These are phyloP conservation scores for Phialocephala sp. DNA, from an alignment of 2,329 filamentous ascomycete species.

Conservation along the genomic window DNA sequence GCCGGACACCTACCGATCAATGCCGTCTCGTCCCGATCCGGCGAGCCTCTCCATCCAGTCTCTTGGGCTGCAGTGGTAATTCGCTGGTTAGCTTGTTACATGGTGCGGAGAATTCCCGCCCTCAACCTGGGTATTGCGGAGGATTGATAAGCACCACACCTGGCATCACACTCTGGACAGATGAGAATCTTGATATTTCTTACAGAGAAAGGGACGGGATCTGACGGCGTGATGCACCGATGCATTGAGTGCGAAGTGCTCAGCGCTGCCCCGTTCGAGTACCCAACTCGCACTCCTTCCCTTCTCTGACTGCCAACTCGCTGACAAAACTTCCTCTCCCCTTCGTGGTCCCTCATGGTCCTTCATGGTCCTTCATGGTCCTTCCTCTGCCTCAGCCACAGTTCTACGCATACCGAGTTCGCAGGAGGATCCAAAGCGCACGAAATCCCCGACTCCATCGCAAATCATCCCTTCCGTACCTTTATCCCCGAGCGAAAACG, in stretches of 20 bases:
- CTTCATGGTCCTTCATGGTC: too few species aligned
- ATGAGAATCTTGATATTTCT: not conserved
- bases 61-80: too few species aligned
- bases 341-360: too few species aligned
- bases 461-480: not conserved
- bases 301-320: not conserved
- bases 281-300: not conserved
- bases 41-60: not conserved
- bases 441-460: not conserved
- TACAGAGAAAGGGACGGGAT: not conserved
- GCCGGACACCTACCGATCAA: not conserved
- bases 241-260: too few species aligned
- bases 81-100: not conserved
- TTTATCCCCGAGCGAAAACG: not conserved
- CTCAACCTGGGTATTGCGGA: not conserved
- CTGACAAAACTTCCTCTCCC: not conserved
- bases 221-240: not conserved
- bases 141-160: not conserved
- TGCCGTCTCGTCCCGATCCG: not conserved
- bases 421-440: too few species aligned
- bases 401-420: too few species aligned
- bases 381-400: not conserved
- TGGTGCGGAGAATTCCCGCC: not conserved
- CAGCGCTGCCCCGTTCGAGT: not conserved
- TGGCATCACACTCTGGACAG: not conserved